Evolutionary conservation across 768 basidiomycete genomes (phyloP), one percentile per base, ranked within the genome.

Genomic region (Suillus clintonianus): DNA sequence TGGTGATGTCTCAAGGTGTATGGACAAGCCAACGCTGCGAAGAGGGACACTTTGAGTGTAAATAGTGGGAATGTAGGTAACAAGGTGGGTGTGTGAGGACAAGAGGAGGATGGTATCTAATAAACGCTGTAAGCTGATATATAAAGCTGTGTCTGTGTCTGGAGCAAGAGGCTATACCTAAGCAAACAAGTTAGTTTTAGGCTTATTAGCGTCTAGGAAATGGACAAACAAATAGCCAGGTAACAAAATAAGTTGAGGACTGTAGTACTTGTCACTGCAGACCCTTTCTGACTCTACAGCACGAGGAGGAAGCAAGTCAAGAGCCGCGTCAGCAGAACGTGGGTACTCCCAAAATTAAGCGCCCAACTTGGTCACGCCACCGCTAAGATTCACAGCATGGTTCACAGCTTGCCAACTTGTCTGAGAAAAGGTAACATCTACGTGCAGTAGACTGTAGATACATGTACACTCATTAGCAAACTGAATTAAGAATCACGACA

Each of bases 21-120:
- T 65, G 72, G 70, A 69, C 65, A 68, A 79, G 72, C 81, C 80
- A 80, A 80, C 69, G 79, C 65, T 79, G 76, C 74, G 67, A 72
- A 67, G 67, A 34, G 13, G 56, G 24, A 41, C 56, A 57, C 56
- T 57, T 57, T 57, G 53, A 60, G 50, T 59, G 59, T 57, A 55
- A 68, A 62, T 51, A 63, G 37, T 69, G 64, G 68, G 42, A 67
- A 61, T 59, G 56, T 41, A 64, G 65, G 64, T 45, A 66, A 68
- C 61, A 65, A 69, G 69, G 69, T 70, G 72, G 65, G 67, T 68
- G 69, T 65, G 64, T 45, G 70, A 69, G 60, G 22, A 17, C 57
- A 71, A 54, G 15, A 56, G 41, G 32, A 63, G 45, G 13, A 58
- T 55, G 54, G 48, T 32, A 42, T 41, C 62, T 37, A 56, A 73